Evolutionary conservation across 768 basidiomycete species (phyloP), one percentile per base, ranked within the genome.

Genomic region (Lentinula raphanica): DNA sequence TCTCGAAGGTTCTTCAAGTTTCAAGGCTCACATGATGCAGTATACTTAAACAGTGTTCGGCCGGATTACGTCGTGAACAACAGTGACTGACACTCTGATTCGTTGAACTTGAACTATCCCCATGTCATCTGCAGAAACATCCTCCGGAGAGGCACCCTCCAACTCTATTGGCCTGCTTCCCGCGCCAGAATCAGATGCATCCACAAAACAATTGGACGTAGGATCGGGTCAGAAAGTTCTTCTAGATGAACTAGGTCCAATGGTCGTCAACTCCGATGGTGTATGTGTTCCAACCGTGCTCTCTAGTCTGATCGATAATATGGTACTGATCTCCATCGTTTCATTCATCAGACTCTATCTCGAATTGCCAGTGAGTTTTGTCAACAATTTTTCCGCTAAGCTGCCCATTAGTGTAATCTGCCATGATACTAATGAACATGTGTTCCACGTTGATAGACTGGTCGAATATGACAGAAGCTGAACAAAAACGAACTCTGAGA

Each of bases 251-350:
- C 74, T 88, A 12, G 86, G 85, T 1, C 86, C 86, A 1, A 78
- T 88, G 75, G 83, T 88, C 44, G 83, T 87, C 39, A 87, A 87
- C 65, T 79, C 72, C 40, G 80, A 88, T 71, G 86, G 85, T 54
- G 84, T 86, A 66, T 57, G 79, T 71, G n/a, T n/a, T n/a, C n/a
- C n/a, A n/a, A n/a, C n/a, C n/a, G n/a, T 57, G 79, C 71, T 8
- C 15, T 45, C 39, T 27, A 48, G 15, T 9, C n/a, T 49, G 53
- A 55, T 25, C 7, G 45, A 46, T 31, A 9, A 13, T 19, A 29
- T 38, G 12, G 6, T 2, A 53, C 19, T 15, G 13, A 50, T n/a
- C 27, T 35, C n/a, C 35, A n/a, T 32, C 17, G n/a, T 35, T 1
- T 8, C 5, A 12, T n/a, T 6, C 36, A 19, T 25, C 31, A 56